These are phyloP conservation scores for Cladosporium sphaerospermum DNA, from an alignment of 2,329 filamentous ascomycete genomes.

Conservation along the genomic window DNA sequence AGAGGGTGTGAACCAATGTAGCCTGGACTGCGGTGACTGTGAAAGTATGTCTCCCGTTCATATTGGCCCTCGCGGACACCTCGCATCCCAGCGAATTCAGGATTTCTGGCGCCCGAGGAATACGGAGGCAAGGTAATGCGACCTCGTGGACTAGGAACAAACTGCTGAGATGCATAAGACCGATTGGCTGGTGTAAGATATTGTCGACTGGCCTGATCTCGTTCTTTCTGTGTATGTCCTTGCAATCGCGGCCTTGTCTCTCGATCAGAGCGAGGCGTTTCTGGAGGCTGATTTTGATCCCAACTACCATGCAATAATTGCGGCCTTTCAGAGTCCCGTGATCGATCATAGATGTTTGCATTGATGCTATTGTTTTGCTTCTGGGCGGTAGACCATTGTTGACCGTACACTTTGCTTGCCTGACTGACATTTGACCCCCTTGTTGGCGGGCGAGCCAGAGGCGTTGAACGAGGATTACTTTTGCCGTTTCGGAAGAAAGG, in stretches of 20 bases:
- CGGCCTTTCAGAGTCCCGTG: not conserved
- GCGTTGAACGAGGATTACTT: not conserved
- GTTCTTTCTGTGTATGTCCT: not conserved
- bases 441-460: not conserved
- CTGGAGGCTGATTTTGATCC: not conserved
- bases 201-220: too few relatives aligned
- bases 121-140: slow-evolving; percentile 18
- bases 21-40: not conserved
- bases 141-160: not conserved
- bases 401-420: not conserved
- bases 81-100: slow-evolving; percentile 19
- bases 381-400: not conserved
- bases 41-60: slow-evolving; percentile 7
- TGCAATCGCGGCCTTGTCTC: not conserved
- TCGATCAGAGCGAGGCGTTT: not conserved
- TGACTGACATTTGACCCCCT: not conserved
- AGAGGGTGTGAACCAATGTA: slow-evolving; percentile 11
- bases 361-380: not conserved
- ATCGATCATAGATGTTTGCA: not conserved
- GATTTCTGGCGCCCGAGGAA: slow-evolving; percentile 3
- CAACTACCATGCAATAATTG: not conserved
- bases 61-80: slow-evolving; percentile 22
- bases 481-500: slow-evolving; percentile 30
- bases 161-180: not conserved
- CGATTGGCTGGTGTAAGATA: too few relatives aligned